Conservation (phyloP, 352 stramenopile species). For the Phytophthora quininea region DNA sequence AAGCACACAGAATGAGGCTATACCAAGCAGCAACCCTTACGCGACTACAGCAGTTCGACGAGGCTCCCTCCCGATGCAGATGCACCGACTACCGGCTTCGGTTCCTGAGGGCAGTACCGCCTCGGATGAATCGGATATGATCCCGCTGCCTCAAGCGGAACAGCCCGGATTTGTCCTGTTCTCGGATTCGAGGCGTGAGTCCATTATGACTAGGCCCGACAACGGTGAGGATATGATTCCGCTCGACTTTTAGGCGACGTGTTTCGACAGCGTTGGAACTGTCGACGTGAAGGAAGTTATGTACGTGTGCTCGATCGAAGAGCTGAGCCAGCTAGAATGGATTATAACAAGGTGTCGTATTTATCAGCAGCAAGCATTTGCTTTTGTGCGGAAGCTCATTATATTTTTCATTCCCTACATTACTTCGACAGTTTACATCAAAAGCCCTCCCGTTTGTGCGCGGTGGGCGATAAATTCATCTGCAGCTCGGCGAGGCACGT, state of each 20-base stretch:
- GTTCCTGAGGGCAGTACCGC: constrained; percentile 20
- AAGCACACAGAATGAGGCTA: constrained; percentile 1
- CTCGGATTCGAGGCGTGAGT: constrained; percentile 41
- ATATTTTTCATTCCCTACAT: background rate
- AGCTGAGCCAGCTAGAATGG: background rate
- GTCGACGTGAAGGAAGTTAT: background rate
- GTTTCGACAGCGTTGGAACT: constrained; percentile 1
- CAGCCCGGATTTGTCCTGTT: constrained; percentile 40
- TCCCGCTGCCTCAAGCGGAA: constrained; percentile 23
- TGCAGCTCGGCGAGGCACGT: constrained; percentile 24
- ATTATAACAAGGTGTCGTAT: constrained; percentile 4
- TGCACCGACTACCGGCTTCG: constrained; percentile 26
- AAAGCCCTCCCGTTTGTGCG: background rate
- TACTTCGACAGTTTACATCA: background rate
- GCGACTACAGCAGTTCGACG: constrained; percentile 19
- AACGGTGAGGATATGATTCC: constrained; percentile 50
- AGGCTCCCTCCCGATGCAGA: constrained; percentile 26
- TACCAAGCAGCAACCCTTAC: constrained; percentile 26
- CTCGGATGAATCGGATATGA: constrained; percentile 35
- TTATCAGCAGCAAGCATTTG: background rate
- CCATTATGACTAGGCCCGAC: constrained; percentile 38
- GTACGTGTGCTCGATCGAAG: background rate
- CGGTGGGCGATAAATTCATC: background rate
- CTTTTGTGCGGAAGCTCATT: no score
- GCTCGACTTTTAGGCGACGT: constrained; percentile 33